Percentiles rank a stretch among this genome's conserved stretches.
Conservation (phyloP, 2,329 filamentous ascomycete genomes). For the Clonostachys sp. region DNA sequence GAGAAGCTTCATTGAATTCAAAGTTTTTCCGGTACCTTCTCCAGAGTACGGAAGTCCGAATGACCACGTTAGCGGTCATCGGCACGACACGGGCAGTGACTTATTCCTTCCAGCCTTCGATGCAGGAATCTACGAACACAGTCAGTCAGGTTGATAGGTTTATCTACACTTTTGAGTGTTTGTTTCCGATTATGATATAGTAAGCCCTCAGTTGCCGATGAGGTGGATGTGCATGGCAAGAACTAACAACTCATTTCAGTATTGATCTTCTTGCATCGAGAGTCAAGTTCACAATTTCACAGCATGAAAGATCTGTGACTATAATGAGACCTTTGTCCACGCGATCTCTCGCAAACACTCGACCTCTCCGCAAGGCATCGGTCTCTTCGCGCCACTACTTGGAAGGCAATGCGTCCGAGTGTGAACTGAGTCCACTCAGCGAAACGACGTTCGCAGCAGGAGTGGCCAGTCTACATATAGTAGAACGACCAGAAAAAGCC, state of each 20-base stretch:
- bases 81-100: constrained; percentile 26
- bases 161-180: constrained; percentile 28
- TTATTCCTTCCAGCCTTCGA: constrained; percentile 24
- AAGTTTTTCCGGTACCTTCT: constrained; percentile 31
- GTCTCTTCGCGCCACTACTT: no score
- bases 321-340: no score
- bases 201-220: not conserved
- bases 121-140: constrained; percentile 20
- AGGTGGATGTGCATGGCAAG: not conserved
- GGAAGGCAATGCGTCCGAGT: no score
- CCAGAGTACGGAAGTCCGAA: constrained; percentile 26
- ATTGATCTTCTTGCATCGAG: constrained; percentile 21
- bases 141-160: constrained; percentile 28
- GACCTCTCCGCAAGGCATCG: no score
- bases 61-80: constrained; percentile 23
- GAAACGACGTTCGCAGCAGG: no score
- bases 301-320: no score
- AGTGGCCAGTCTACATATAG: no score
- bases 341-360: no score
- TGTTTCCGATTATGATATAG: constrained; percentile 30
- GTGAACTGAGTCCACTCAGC: no score
- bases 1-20: constrained; percentile 13
- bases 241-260: constrained; percentile 3
- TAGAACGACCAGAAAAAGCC: no score
- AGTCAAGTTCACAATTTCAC: constrained; percentile 6